These are phyloP conservation scores for Ustilago vetiveriae DNA, from an alignment of 1,284 basidiomycete species.

Conservation along the genomic window DNA sequence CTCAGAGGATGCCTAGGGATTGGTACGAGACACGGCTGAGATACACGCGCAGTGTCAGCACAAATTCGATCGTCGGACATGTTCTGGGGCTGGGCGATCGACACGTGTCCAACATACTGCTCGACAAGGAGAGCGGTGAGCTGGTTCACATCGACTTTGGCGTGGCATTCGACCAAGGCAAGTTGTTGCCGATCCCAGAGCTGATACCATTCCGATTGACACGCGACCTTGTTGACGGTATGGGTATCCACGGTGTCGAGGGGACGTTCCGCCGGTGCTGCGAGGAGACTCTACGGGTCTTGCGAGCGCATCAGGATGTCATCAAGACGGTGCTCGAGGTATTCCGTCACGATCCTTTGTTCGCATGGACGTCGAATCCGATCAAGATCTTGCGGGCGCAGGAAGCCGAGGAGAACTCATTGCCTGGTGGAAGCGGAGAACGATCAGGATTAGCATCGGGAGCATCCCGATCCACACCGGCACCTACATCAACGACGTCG, in stretches of 20 bases:
- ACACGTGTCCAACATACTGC: slow-evolving; percentile 89
- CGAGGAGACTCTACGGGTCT: slow-evolving; percentile 89
- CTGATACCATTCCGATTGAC: slow-evolving; percentile 94
- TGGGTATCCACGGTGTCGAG: slow-evolving; percentile 88
- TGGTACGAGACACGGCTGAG: slow-evolving; percentile 94
- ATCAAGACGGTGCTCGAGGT: slow-evolving; percentile 95
- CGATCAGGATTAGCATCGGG: slow-evolving; percentile 12
- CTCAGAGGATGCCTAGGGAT: slow-evolving; percentile 82
- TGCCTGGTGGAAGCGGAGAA: slow-evolving; percentile 13
- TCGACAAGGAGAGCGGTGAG: slow-evolving; percentile 85
- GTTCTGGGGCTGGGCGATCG: slow-evolving; percentile 92
- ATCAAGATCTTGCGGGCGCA: slow-evolving; percentile 56
- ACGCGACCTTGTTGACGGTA: slow-evolving; percentile 89
- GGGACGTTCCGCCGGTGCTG: slow-evolving; percentile 95
- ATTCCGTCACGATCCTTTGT: slow-evolving; percentile 94
- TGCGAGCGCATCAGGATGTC: slow-evolving; percentile 83
- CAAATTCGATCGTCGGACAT: slow-evolving; percentile 92
- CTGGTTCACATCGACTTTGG: slow-evolving; percentile 94
- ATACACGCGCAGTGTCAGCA: slow-evolving; percentile 90
- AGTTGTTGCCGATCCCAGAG: slow-evolving; percentile 82
- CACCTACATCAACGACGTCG: slow-evolving; percentile 6
- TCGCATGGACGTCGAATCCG: slow-evolving; percentile 75
- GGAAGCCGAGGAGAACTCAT: slow-evolving; percentile 25
- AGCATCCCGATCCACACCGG: slow-evolving; percentile 10
- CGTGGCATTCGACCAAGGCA: slow-evolving; percentile 94